Evolutionary conservation across 371 early-diverging fungal species (phyloP).

Genomic region (Actinomortierella wolfii): DNA sequence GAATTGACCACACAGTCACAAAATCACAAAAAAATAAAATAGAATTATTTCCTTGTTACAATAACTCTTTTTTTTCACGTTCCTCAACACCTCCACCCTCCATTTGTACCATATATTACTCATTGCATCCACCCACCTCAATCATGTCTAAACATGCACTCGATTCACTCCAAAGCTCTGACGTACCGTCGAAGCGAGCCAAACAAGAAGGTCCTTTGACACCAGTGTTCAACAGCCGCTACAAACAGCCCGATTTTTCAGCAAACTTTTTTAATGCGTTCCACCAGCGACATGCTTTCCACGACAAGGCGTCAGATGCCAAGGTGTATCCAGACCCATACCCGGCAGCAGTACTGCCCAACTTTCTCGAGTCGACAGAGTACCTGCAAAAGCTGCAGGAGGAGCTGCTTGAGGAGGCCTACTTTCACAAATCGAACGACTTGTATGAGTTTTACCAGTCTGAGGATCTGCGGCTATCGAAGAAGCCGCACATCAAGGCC

Average conservation of each 20-base stretch:
- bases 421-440: conserved; percentile 66
- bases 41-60: no score
- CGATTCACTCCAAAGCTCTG: no score
- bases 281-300: conserved; percentile 23
- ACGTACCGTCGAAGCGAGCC: no score
- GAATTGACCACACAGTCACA: no score
- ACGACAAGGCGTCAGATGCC: conserved; percentile 27
- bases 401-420: conserved; percentile 51
- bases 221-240: conserved; percentile 41
- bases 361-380: conserved; percentile 44
- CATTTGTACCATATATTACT: no score
- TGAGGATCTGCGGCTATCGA: conserved; percentile 53
- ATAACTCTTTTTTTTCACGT: no score
- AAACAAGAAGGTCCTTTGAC: background rate
- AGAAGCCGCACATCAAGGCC: conserved; percentile 45
- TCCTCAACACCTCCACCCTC: no score
- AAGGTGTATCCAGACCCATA: conserved; percentile 47
- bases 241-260: conserved; percentile 32
- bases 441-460: conserved; percentile 72
- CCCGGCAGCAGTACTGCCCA: conserved; percentile 50
- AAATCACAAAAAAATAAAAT: no score
- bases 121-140: no score
- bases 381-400: conserved; percentile 51
- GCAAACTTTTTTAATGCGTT: conserved; percentile 31
- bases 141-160: no score